A percentile compares a stretch with the other conserved stretches of the same genome.
phyloP scores from a whole-genome alignment of 768 basidiomycete genomes.

The Suillus plorans region DNA sequence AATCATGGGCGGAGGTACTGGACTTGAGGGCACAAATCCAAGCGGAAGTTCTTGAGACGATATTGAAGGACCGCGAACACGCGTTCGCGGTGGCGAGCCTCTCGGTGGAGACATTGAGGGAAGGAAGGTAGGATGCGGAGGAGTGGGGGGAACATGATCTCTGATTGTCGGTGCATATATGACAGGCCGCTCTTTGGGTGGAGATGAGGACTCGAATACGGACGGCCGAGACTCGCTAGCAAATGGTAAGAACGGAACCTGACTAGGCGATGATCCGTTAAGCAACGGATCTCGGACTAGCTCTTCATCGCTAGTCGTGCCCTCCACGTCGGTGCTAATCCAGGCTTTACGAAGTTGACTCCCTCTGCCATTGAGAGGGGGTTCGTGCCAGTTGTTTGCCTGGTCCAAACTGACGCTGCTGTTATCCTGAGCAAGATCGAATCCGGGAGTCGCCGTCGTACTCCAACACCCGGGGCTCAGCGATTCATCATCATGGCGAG shows the following conservation, averaged over 20 bases:
- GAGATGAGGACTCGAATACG: slow-evolving; percentile 17
- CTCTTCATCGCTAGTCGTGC: slow-evolving; percentile 27
- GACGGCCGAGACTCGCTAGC: slow-evolving; percentile 5
- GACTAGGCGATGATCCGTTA: slow-evolving; percentile 10
- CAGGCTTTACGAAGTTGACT: slow-evolving; percentile 29
- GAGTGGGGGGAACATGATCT: slow-evolving; percentile 13
- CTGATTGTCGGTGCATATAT: slow-evolving; percentile 9
- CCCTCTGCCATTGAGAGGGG: slow-evolving; percentile 26
- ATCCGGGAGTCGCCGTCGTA: slow-evolving; percentile 74
- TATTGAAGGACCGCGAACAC: slow-evolving; percentile 10
- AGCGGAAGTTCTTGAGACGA: slow-evolving; percentile 13
- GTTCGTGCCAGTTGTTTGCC: slow-evolving; percentile 28
- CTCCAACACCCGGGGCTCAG: slow-evolving; percentile 68
- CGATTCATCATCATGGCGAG: slow-evolving; percentile 28
- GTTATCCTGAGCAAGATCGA: slow-evolving; percentile 25
- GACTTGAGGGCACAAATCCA: slow-evolving; percentile 18
- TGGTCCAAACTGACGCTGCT: slow-evolving; percentile 18
- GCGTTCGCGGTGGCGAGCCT: slow-evolving; percentile 15
- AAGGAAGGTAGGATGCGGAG: background rate
- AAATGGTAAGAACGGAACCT: slow-evolving; percentile 19
- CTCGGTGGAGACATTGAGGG: slow-evolving; percentile 5
- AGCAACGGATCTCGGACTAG: slow-evolving; percentile 19
- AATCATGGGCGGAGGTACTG: slow-evolving; percentile 15
- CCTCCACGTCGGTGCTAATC: slow-evolving; percentile 47
- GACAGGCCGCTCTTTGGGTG: slow-evolving; percentile 7